Conservation (phyloP, 306 rosid genomes). For the Prunus persica region Prunus_persica_NCBIv2 NC_034014.1:9367501-9368000, state of each 20-base stretch:
- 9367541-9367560: neutral
- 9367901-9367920: no score
- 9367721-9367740: slow-evolving; percentile 27
- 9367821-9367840: neutral
- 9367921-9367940: no score
- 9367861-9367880: neutral
- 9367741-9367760: slow-evolving; percentile 32
- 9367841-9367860: no score
- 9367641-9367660: neutral
- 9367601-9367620: neutral
- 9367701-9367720: slow-evolving; percentile 32
- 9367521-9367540: slow-evolving; percentile 12
- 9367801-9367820: neutral
- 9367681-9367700: slow-evolving; percentile 20
- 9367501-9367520: slow-evolving; percentile 12
- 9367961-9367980: no score
- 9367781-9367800: neutral
- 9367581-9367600: slow-evolving; percentile 6
- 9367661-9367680: slow-evolving; percentile 26
- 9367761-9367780: slow-evolving; percentile 40
- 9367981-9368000: no score
- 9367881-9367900: neutral
- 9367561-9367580: neutral
- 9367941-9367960: no score
- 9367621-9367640: slow-evolving; percentile 22